phyloP scores from a whole-genome alignment of 2,329 filamentous ascomycete genomes.

The Pseudogymnoascus sp. region DNA sequence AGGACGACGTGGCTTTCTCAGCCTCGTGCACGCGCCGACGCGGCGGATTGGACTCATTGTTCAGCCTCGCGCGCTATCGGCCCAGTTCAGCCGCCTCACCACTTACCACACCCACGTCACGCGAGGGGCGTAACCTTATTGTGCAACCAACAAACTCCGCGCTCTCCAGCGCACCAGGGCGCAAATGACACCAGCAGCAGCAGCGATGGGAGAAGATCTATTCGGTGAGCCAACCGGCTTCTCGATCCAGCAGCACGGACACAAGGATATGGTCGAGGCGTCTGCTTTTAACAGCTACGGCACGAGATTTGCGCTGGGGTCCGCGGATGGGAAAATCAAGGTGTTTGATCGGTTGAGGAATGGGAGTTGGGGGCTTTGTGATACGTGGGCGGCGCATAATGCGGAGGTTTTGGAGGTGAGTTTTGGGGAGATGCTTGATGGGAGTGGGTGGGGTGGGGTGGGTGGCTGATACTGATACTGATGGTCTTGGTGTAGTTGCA shows the following conservation, averaged over 20 bases:
- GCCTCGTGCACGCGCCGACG: not conserved
- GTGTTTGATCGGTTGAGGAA: constrained; percentile 82
- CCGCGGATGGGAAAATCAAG: constrained; percentile 86
- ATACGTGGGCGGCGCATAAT: constrained; percentile 85
- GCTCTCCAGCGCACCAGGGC: not conserved
- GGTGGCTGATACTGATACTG: constrained; percentile 13
- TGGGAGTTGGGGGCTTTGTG: constrained; percentile 70
- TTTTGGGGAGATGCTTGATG: constrained; percentile 20
- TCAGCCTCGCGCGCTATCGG: constrained; percentile 1
- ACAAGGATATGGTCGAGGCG: constrained; percentile 47
- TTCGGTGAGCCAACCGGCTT: constrained; percentile 17
- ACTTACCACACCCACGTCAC: not conserved
- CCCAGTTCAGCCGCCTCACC: not conserved
- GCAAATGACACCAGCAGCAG: not conserved
- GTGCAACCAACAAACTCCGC: not conserved
- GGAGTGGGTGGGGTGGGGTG: constrained; percentile 10
- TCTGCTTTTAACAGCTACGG: constrained; percentile 90
- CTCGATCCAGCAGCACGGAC: constrained; percentile 61
- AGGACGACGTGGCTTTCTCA: constrained; percentile 1
- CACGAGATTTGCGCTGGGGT: constrained; percentile 83
- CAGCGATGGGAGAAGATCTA: not conserved
- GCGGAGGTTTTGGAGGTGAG: constrained; percentile 82
- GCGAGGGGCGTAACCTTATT: not conserved
- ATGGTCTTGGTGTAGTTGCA: constrained; percentile 55
- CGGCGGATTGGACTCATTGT: not conserved